Evolutionary conservation across 352 stramenopile species (phyloP), one percentile per base, ranked within the genome.

Genomic region (Pythium aristosporum): DNA sequence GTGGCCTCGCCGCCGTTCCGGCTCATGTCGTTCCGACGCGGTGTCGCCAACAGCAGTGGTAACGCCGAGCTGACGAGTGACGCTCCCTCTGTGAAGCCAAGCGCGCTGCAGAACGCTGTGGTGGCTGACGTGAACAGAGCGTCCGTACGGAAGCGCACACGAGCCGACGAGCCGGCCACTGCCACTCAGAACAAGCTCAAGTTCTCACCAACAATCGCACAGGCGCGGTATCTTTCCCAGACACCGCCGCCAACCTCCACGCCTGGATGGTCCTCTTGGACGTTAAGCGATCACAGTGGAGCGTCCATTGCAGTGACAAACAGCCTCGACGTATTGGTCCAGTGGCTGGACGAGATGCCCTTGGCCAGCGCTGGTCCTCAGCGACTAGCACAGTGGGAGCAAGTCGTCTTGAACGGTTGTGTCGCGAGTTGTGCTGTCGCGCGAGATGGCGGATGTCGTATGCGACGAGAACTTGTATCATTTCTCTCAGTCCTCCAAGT

Each of bases 1-100:
- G 50, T 32, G 10, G 34, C 37, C 15, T 59, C 58, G 25, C 39
- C 58, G 18, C 50, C 32, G 16, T 65, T 65, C 39, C 48, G 41
- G 2, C 49, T 65, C 48, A 65, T 58, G 49, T 65, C 58, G 4
- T 65, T 65, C 49, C 57, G 57, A 7, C 57, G 57, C n/a, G 57
- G 13, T 3, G 34, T 37, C 42, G 21, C 44, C 28, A 36, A 49
- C 36, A 49, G 13, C 2, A 39, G 39, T 23, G 48, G 34, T 21
- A 39, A 13, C 34, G 34, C 34, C 34, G 34, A 39, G 34, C 11
- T 13, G 5, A 39, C 34, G 34, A 39, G 8, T 9, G 34, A 8
- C 7, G 5, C 11, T 39, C 34, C 11, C 34, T 9, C 8, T 9
- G 34, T 9, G 8, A 39, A 39, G 8, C 3, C 34, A 39, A 39